Evolutionary conservation across 2,329 filamentous ascomycete species (phyloP).

Genomic region (Ophidiomyces ophidiicola): DNA sequence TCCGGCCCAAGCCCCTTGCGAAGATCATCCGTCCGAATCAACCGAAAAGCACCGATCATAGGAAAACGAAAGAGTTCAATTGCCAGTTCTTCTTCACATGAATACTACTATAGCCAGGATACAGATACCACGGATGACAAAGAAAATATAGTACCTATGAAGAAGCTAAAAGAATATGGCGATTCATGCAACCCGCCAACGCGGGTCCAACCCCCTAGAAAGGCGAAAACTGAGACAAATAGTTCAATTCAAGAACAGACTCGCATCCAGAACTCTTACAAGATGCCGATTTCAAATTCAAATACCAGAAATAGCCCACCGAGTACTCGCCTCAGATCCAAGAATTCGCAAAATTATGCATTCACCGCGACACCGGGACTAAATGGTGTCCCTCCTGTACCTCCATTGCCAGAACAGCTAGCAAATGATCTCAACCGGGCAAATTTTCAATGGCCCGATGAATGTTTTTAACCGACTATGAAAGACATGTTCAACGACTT

Average conservation of each 20-base stretch:
- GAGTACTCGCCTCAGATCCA: slow-evolving; percentile 5
- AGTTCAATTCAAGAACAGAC: not conserved
- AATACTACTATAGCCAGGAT: not conserved
- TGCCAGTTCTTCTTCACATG: too few relatives aligned
- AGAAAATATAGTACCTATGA: not conserved
- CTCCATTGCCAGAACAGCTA: slow-evolving; percentile 26
- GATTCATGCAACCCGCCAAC: not conserved
- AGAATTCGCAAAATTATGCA: slow-evolving; percentile 2
- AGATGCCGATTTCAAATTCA: not conserved
- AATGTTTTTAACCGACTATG: slow-evolving; percentile 26
- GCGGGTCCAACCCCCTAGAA: slow-evolving; percentile 10
- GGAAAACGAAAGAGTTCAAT: too few relatives aligned
- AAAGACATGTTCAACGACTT: slow-evolving; percentile 1
- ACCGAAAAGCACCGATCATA: too few relatives aligned
- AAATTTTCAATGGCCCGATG: slow-evolving; percentile 35
- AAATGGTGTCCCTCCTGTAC: slow-evolving; percentile 28
- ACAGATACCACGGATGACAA: not conserved
- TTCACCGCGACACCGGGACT: slow-evolving; percentile 16
- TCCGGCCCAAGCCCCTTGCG: too few relatives aligned
- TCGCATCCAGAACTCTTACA: not conserved
- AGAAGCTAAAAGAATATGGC: too few relatives aligned
- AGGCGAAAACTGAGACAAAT: slow-evolving; percentile 8
- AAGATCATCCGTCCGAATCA: too few relatives aligned
- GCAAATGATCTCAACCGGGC: slow-evolving; percentile 19
- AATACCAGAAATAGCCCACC: not conserved